Percentiles rank a stretch among this genome's conserved stretches.
Conservation (phyloP, 768 basidiomycete species). For the Collybia sordida region DNA sequence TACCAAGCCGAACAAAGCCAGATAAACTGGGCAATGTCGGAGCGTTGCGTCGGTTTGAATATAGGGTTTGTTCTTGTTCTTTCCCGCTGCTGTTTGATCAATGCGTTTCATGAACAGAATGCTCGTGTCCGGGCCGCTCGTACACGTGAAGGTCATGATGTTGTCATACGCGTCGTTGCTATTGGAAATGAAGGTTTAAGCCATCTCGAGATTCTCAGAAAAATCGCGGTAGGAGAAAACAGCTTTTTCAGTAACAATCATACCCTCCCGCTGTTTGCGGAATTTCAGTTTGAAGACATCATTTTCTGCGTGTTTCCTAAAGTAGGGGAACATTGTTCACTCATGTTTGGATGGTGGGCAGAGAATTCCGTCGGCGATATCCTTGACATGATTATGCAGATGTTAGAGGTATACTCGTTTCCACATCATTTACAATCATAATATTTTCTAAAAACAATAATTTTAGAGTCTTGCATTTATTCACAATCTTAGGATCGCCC, state of each 20-base stretch:
- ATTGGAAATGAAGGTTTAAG: constrained; percentile 4
- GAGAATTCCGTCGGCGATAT: constrained; percentile 23
- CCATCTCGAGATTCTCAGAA: constrained; percentile 12
- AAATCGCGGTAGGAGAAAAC: constrained; percentile 5
- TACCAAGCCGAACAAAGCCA: too few relatives aligned
- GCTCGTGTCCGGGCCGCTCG: constrained; percentile 8
- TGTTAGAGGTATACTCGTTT: constrained; percentile 20
- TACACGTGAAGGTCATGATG: constrained; percentile 11
- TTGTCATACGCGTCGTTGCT: constrained; percentile 6
- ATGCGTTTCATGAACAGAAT: neutral
- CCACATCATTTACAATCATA: neutral
- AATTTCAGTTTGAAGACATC: constrained; percentile 19
- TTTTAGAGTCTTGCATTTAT: constrained; percentile 20
- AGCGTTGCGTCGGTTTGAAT: too few relatives aligned
- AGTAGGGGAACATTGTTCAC: constrained; percentile 6
- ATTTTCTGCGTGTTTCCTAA: constrained; percentile 20
- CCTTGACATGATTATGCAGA: constrained; percentile 24
- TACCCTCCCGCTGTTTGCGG: constrained; percentile 16
- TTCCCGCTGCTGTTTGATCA: neutral
- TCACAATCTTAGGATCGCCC: constrained; percentile 19
- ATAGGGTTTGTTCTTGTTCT: neutral
- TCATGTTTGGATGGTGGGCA: constrained; percentile 12
- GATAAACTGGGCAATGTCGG: too few relatives aligned
- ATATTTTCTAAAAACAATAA: neutral
- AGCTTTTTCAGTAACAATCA: constrained; percentile 12